Base-by-base conservation (phyloP, 257 asterid genomes). In the Nicotiana sylvestris region DNA sequence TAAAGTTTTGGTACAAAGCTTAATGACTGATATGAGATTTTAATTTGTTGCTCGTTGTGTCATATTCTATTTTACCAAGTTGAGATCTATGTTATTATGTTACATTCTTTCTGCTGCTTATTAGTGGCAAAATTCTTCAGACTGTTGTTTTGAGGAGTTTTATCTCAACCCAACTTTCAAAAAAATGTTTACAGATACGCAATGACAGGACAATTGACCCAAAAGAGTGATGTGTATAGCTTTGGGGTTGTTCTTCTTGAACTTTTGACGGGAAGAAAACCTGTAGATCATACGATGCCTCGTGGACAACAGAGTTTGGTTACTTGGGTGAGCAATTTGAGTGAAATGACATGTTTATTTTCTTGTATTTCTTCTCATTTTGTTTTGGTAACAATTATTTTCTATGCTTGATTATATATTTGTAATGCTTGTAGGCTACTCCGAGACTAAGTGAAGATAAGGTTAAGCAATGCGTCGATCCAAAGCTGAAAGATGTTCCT, bases 291-390 rank as follows among this genome's bases (percentile, higher is more conserved):
- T 83, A 94, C 95, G 7, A 94, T 94, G 98, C 98, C 98, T 53
- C 95, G 98, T 56, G 98, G 98, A 43, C 98, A 94, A 87, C 98
- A 94, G 90, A 89, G 94, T 78, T 97, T 94, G 61, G 97, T 94
- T 83, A 94, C 98, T 82, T 94, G 98, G 98, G 98, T 94, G 69
- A 90, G 91, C 77, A 84, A 32, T 68, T 7, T 21, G 76, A 4
- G 1, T 2, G 1, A 67, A 35, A 67, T 67, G 53, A 35, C 76
- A 12, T 60, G 30, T 82, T 61, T 7, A n/a, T 21, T 17, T 56
- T 39, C 65, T 74, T 57, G 39, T 21, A 56, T 55, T 61, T 57
- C 55, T 43, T 49, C 32, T 30, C 18, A 21, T 39, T 18, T 35
- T 70, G 33, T 65, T 53, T 33, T 65, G 18, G 13, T 58, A 18